Percentiles rank a stretch among this genome's conserved stretches.
Conservation (phyloP, 306 rosid species). For the Clitoria ternatea region DNA sequence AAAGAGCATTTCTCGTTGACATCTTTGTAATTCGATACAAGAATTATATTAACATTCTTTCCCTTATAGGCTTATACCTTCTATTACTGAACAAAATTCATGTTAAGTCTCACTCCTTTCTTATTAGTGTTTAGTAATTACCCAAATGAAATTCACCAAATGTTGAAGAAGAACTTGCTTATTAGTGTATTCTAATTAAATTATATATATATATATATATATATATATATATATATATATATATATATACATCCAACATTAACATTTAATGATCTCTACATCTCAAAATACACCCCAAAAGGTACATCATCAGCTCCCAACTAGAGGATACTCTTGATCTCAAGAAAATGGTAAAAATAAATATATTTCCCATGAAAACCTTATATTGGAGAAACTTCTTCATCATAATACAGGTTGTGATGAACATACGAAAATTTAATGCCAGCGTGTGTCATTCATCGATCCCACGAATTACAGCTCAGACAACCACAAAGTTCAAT, state of each 20-base stretch:
- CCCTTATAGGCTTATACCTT: background rate
- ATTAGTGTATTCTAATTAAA: too few relatives aligned
- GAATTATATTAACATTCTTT: background rate
- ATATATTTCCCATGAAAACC: background rate
- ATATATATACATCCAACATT: too few relatives aligned
- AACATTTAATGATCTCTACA: too few relatives aligned
- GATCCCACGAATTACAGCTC: background rate
- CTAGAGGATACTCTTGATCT: too few relatives aligned
- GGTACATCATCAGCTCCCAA: too few relatives aligned
- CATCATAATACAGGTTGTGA: background rate
- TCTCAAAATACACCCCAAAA: too few relatives aligned
- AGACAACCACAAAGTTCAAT: background rate
- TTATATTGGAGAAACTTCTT: background rate
- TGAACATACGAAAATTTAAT: background rate
- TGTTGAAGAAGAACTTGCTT: too few relatives aligned
- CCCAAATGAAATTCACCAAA: background rate
- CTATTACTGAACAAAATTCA: background rate
- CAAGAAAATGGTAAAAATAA: too few relatives aligned
- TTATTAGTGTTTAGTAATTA: background rate
- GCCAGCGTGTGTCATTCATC: background rate
- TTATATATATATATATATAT: too few relatives aligned
- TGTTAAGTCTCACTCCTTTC: background rate
- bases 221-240: too few relatives aligned
- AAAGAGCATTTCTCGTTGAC: background rate
- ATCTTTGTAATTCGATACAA: background rate